Evolutionary conservation across 768 basidiomycete species (phyloP).

Genomic region (Xerocomellus dryophilus): DNA sequence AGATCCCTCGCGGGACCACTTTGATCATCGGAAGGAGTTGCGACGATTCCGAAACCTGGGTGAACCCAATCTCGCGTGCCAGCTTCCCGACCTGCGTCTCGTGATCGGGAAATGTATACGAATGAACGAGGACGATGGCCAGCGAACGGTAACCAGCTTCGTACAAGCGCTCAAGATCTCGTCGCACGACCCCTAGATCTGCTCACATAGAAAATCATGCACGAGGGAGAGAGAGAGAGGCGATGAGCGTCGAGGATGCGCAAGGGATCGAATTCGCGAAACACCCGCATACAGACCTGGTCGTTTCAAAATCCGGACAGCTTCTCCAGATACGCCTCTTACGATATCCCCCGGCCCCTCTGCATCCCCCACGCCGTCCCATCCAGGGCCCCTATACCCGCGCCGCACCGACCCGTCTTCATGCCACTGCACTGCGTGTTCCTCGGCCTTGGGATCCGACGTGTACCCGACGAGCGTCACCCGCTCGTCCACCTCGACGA

Average conservation of each 20-base stretch:
- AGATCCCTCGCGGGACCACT: slow-evolving; percentile 89
- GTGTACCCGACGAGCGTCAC: slow-evolving; percentile 94
- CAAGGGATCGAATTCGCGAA: neutral
- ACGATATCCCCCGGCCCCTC: slow-evolving; percentile 83
- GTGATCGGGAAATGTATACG: slow-evolving; percentile 88
- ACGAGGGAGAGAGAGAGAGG: no score
- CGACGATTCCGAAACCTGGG: slow-evolving; percentile 84
- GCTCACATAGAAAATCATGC: neutral
- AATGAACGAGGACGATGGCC: slow-evolving; percentile 88
- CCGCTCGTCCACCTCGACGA: slow-evolving; percentile 75
- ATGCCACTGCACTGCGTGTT: slow-evolving; percentile 74
- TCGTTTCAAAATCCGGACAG: slow-evolving; percentile 74
- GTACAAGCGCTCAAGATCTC: slow-evolving; percentile 68
- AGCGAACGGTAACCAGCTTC: slow-evolving; percentile 82
- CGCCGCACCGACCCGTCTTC: slow-evolving; percentile 62
- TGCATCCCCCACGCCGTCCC: slow-evolving; percentile 66
- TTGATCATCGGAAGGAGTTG: slow-evolving; percentile 93
- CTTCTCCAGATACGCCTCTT: slow-evolving; percentile 81
- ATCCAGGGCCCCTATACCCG: slow-evolving; percentile 74
- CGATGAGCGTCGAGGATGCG: neutral
- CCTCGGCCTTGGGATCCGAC: slow-evolving; percentile 78
- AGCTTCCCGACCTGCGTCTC: slow-evolving; percentile 69
- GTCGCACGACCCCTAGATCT: slow-evolving; percentile 54
- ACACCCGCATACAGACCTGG: slow-evolving; percentile 44
- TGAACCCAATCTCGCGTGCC: slow-evolving; percentile 81